Percentiles rank a stretch among this genome's conserved stretches.
Conservation (phyloP, 2,329 filamentous ascomycete species). For the Aureobasidium sp. region DNA sequence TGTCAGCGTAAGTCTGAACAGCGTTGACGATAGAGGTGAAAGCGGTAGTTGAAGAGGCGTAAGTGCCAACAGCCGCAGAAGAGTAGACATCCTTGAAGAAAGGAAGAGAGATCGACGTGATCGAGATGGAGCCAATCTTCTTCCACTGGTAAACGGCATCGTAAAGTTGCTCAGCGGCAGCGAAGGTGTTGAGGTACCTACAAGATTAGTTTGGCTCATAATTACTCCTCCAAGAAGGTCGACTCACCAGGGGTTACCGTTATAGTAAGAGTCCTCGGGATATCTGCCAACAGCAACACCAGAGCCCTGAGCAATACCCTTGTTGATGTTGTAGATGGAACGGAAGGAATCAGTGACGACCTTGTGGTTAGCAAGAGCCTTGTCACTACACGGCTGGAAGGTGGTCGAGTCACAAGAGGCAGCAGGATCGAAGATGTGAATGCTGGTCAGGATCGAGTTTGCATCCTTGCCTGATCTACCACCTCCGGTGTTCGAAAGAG, state of each 20-base stretch:
- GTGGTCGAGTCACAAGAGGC: conserved; percentile 71
- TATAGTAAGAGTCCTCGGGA: conserved; percentile 72
- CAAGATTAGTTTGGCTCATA: neutral
- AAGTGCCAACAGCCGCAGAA: conserved; percentile 68
- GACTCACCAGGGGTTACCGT: conserved; percentile 68
- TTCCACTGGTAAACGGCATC: conserved; percentile 80
- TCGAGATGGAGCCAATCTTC: conserved; percentile 65
- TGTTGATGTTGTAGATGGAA: conserved; percentile 73
- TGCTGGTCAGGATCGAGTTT: conserved; percentile 67
- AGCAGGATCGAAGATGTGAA: conserved; percentile 71
- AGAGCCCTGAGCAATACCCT: conserved; percentile 63
- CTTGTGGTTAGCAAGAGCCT: conserved; percentile 76
- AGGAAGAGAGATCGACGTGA: conserved; percentile 69
- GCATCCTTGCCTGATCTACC: conserved; percentile 75
- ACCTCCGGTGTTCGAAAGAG: conserved; percentile 73
- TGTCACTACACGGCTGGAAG: conserved; percentile 78
- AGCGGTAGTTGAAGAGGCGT: conserved; percentile 50
- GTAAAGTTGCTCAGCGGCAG: conserved; percentile 84
- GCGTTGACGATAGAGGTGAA: conserved; percentile 59
- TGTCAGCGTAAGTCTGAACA: conserved; percentile 69
- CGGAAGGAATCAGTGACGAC: conserved; percentile 80
- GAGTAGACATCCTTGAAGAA: conserved; percentile 77
- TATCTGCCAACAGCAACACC: conserved; percentile 57
- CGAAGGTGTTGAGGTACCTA: conserved; percentile 72
- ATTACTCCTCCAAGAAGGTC: too few species aligned